Percentiles rank a stretch among this genome's conserved stretches.
These are phyloP conservation scores for Grammothele lineata DNA, from an alignment of 768 basidiomycete genomes.

Conservation along the genomic window DNA sequence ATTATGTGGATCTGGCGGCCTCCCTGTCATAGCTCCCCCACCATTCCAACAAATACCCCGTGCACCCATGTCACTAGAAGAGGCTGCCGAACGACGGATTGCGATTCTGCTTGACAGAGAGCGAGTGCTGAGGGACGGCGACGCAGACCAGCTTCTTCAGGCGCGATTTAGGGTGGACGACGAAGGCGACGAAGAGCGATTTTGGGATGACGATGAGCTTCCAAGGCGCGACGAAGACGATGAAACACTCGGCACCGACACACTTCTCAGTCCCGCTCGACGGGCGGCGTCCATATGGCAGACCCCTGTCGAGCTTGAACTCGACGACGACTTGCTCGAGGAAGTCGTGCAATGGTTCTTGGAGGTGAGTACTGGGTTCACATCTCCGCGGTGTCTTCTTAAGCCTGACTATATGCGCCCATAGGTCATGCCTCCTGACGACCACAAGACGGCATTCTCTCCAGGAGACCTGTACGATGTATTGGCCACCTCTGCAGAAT, in stretches of 20 bases:
- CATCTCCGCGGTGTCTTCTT: neutral
- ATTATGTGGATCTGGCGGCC: too few relatives aligned
- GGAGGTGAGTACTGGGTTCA: slow-evolving; percentile 28
- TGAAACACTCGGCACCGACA: neutral
- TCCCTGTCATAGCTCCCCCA: slow-evolving; percentile 58
- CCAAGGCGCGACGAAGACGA: slow-evolving; percentile 10
- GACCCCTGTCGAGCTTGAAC: slow-evolving; percentile 16
- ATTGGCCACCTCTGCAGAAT: slow-evolving; percentile 48
- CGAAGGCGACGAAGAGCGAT: neutral
- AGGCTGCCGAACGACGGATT: slow-evolving; percentile 42
- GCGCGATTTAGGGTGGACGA: slow-evolving; percentile 21
- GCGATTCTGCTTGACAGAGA: slow-evolving; percentile 40
- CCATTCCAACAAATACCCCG: slow-evolving; percentile 28
- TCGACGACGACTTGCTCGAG: slow-evolving; percentile 32
- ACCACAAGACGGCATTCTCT: slow-evolving; percentile 5
- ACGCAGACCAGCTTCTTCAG: too few relatives aligned
- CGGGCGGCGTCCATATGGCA: neutral
- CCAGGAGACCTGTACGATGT: slow-evolving; percentile 46
- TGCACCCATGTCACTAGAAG: slow-evolving; percentile 33
- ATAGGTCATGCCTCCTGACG: slow-evolving; percentile 18
- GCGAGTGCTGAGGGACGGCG: slow-evolving; percentile 28
- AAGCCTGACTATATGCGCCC: neutral
- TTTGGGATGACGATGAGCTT: slow-evolving; percentile 15
- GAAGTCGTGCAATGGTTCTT: slow-evolving; percentile 43
- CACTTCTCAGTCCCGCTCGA: neutral